Conservation (phyloP, 1,284 basidiomycete species). For the Hypsizygus ulmarius region DNA sequence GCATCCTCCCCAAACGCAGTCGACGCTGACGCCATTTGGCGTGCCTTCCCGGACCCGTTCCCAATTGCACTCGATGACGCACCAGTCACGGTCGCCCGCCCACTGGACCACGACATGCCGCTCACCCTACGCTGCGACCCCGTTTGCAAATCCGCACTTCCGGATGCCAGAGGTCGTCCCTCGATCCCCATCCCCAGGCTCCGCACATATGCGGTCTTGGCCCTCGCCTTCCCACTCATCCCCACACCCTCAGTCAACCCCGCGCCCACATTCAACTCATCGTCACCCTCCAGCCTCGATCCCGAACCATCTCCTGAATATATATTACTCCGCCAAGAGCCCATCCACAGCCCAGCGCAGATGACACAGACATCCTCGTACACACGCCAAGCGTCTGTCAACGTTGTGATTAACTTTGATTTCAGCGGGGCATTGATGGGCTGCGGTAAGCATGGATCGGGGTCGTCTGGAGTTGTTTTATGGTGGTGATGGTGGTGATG, state of each 20-base stretch:
- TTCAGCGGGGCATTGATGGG: constrained; percentile 26
- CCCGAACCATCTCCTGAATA: too few relatives aligned
- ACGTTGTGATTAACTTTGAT: constrained; percentile 43
- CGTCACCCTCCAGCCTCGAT: constrained; percentile 60
- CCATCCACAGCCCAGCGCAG: constrained; percentile 75
- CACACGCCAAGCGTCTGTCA: constrained; percentile 73
- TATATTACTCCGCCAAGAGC: constrained; percentile 56
- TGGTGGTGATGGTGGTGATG: too few relatives aligned
- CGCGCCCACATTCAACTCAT: constrained; percentile 45
- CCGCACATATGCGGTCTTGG: constrained; percentile 42
- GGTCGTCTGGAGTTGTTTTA: background rate
- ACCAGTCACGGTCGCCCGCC: constrained; percentile 28
- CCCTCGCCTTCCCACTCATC: too few relatives aligned
- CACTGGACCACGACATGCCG: constrained; percentile 41
- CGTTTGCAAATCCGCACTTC: constrained; percentile 24
- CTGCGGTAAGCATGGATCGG: constrained; percentile 25
- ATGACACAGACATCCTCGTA: constrained; percentile 81
- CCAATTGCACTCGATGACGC: constrained; percentile 3
- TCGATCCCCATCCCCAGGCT: constrained; percentile 70
- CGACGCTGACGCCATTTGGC: constrained; percentile 28
- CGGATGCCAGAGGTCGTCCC: constrained; percentile 41
- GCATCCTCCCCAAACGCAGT: background rate
- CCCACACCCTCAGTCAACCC: too few relatives aligned
- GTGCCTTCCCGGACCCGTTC: constrained; percentile 25
- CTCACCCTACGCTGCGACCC: constrained; percentile 39